Base-by-base conservation (phyloP, 2,329 filamentous ascomycete genomes). In the Fusarium decemcellulare region DNA sequence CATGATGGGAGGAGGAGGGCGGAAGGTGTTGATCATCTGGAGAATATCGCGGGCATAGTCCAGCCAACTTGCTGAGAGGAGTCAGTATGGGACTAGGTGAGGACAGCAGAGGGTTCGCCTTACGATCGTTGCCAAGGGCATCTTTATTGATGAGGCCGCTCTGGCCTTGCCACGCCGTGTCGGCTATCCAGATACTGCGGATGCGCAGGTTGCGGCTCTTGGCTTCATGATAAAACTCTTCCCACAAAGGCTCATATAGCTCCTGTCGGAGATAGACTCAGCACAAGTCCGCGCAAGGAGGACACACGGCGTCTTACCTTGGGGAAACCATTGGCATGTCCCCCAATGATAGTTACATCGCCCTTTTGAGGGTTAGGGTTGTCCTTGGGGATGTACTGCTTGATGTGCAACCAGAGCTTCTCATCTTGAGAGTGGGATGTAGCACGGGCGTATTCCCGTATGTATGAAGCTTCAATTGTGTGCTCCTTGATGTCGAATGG, bases 201-300 rank as follows among this genome's bases (percentile, higher is more conserved):
- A 98, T 93, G 3, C 86, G 85, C 72, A 97, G 88, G 16, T 89
- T 90, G 59, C 85, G 82, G 14, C 80, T 77, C 69, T 87, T 86
- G 7, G 90, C 83, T 16, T 85, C 82, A 16, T 84, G 80, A 71
- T 92, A 84, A 2, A 98, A 83, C 54, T 97, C 93, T 63, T 95
- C 93, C 92, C 94, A 98, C 0, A 98, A 83, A 0, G 95, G 93
- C 75, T 98, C 95, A 76, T 98, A 98, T 3, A 98, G 81, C 84
- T 98, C 95, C 92, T 94, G 15, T 14, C 27, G 2, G 5, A 51
- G 11, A 27, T 36, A 8, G 16, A n/a, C 39, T 70, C 27, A 60
- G 14, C 15, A 39, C 2, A 7, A 39, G 15, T 27, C 3, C 27
- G 8, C 9, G 30, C 5, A 12, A 16, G 7, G 8, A 29, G 8